phyloP scores from a whole-genome alignment of 2,329 filamentous ascomycete genomes.

The Reticulascus tulasneorum region DNA sequence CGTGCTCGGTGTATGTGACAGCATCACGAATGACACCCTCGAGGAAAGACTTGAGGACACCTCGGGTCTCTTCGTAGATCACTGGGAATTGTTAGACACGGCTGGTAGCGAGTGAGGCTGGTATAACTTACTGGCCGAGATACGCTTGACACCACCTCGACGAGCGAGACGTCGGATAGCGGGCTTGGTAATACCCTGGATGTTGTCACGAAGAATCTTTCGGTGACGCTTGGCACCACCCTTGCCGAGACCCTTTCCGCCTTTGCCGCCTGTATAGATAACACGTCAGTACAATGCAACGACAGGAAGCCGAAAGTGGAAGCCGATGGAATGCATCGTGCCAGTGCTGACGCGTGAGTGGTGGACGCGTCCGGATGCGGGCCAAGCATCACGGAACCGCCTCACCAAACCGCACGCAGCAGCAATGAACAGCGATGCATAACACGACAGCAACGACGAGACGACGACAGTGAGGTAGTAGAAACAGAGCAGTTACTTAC shows the following conservation, averaged over 20 bases:
- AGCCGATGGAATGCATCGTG: not conserved
- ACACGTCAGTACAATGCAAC: constrained; percentile 4
- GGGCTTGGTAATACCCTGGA: constrained; percentile 98
- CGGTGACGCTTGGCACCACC: constrained; percentile 98
- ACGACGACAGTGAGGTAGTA: not conserved
- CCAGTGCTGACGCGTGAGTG: not conserved
- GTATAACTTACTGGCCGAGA: constrained; percentile 74
- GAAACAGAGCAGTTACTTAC: constrained; percentile 46
- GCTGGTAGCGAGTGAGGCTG: not conserved
- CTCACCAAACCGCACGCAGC: constrained; percentile 6
- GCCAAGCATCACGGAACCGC: not conserved
- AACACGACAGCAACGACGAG: constrained; percentile 16
- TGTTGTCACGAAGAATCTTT: constrained; percentile 99
- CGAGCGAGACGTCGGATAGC: constrained; percentile 97
- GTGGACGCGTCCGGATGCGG: constrained; percentile 4
- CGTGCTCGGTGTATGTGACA: constrained; percentile 76
- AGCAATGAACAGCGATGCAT: not conserved
- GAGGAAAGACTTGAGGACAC: constrained; percentile 75
- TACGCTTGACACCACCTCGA: constrained; percentile 99
- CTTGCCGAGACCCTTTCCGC: constrained; percentile 97
- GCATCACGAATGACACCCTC: constrained; percentile 73
- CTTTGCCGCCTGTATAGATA: constrained; percentile 71
- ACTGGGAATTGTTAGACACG: constrained; percentile 34
- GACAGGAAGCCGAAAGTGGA: not conserved
- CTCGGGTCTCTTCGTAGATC: constrained; percentile 77